Conservation (phyloP, 345 rosid species). For the Linum lewisii region DNA sequence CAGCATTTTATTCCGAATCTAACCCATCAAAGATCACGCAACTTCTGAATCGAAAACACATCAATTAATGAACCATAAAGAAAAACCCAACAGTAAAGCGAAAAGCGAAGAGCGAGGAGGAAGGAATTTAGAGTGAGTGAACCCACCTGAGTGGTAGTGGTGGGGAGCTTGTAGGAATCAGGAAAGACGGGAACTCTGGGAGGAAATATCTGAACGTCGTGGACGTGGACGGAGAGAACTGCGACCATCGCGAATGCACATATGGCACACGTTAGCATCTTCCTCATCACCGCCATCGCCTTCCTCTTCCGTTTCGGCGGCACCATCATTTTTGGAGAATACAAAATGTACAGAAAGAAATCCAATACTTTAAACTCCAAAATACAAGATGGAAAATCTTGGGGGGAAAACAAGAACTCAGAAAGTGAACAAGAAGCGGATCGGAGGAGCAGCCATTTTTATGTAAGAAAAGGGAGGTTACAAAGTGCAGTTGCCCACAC, state of each 20-base stretch:
- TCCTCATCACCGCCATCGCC: conserved; percentile 35
- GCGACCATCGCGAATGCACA: conserved; percentile 41
- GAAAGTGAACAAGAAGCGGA: not conserved
- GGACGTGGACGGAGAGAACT: conserved; percentile 43
- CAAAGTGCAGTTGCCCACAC: not conserved
- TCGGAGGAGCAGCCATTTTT: not conserved
- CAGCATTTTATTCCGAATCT: not conserved
- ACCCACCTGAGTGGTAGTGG: conserved; percentile 24
- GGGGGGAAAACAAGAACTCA: not conserved
- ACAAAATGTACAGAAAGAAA: not conserved
- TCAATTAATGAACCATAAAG: not conserved
- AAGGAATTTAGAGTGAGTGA: not conserved
- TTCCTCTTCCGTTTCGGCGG: conserved; percentile 32
- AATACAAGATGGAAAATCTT: not conserved
- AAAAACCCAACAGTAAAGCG: not conserved
- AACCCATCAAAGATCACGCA: not conserved
- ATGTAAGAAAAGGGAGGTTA: not conserved
- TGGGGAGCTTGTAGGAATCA: conserved; percentile 37
- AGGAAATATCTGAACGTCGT: conserved; percentile 36
- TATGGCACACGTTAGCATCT: conserved; percentile 49
- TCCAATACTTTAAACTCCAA: too few relatives aligned
- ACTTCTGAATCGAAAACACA: not conserved
- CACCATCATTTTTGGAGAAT: not conserved
- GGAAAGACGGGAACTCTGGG: conserved; percentile 30
- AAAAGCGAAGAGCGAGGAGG: not conserved